A percentile compares a stretch with the other conserved stretches of the same genome.
Conservation (phyloP, 805 yeast species). For the Wickerhamomyces tratensis region DNA sequence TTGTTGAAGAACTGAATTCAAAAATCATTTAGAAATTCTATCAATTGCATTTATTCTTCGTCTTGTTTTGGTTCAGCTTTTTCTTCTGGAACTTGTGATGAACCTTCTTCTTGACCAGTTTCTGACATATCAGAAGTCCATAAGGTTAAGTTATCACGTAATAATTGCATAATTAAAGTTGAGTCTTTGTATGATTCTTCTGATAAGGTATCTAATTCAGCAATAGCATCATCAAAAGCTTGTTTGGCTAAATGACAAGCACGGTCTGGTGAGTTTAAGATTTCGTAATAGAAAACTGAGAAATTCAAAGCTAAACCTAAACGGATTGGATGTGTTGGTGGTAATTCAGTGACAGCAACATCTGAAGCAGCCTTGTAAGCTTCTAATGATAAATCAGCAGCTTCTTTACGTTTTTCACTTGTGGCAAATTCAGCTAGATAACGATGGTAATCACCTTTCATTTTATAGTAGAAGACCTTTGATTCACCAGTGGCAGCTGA, state of each 20-base stretch:
- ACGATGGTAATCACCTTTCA: conserved; percentile 99
- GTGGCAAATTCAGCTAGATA: conserved; percentile 95
- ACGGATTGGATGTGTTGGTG: conserved; percentile 98
- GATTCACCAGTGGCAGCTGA: conserved; percentile 96
- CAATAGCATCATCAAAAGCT: conserved; percentile 98
- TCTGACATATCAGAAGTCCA: conserved; percentile 95
- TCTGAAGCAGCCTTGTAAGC: conserved; percentile 94
- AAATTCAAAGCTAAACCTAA: conserved; percentile 96
- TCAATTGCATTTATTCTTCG: conserved; percentile 18
- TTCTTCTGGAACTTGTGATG: conserved; percentile 24
- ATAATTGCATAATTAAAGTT: conserved; percentile 96
- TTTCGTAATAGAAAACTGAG: conserved; percentile 97
- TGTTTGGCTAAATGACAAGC: conserved; percentile 99
- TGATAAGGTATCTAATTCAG: conserved; percentile 93
- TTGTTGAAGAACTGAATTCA: too few relatives aligned
- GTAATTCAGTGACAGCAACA: conserved; percentile 92
- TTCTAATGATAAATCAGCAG: conserved; percentile 87
- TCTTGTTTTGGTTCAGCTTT: conserved; percentile 20
- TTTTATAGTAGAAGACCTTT: conserved; percentile 95
- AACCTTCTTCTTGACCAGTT: conserved; percentile 54
- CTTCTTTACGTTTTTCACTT: conserved; percentile 84
- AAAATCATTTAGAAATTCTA: too few relatives aligned
- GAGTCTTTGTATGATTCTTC: conserved; percentile 99
- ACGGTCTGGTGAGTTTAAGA: conserved; percentile 95
- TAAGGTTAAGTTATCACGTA: conserved; percentile 95